Evolutionary conservation across 2,329 filamentous ascomycete species (phyloP), one percentile per base, ranked within the genome.

Genomic region (Botrytis elliptica): DNA sequence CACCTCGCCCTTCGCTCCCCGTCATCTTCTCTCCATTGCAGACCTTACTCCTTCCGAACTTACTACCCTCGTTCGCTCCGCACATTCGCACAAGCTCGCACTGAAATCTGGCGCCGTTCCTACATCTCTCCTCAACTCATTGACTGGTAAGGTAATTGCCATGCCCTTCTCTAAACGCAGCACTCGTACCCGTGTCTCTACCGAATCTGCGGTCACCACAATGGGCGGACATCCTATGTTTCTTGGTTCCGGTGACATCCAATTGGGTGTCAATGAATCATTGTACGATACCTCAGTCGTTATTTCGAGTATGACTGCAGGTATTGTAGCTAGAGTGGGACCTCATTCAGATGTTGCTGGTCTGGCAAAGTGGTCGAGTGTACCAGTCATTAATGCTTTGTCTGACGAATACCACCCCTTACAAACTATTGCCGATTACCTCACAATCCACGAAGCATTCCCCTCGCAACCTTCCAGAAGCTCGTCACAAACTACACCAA

Each of bases 101-200:
- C 89, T 95, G 85, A 97, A 97, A 82, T 88, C 89, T 33, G 89
- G 89, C 64, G 85, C 87, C 71, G 84, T 88, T 66, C 89, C 92
- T 4, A 82, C 85, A 69, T 84, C 86, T 62, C 84, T 97, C 72
- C 84, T 87, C 71, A 86, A 87, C 59, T 85, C 88, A 18, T 84
- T 99, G 76, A 84, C 88, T 0, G 93, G 93, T 70, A 90, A 93
- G 83, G 95, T 94, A 0, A 89, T 99, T 46, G 95, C 96, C 77
- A 92, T 99, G 90, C 93, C 97, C 87, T 99, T 99, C 86, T 97
- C 88, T 87, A 99, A 99, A 85, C 91, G 95, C 78, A 97, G 93
- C 79, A 99, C 96, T 20, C 90, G 96, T 75, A 99, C 96, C 20
- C 91, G 96, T 75, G 91, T 99, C 46, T 97, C 94, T 2, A 98